Percentiles rank a stretch among this genome's conserved stretches.
phyloP scores from a whole-genome alignment of 208 protist species.

The Wallacemonas sp. region DNA sequence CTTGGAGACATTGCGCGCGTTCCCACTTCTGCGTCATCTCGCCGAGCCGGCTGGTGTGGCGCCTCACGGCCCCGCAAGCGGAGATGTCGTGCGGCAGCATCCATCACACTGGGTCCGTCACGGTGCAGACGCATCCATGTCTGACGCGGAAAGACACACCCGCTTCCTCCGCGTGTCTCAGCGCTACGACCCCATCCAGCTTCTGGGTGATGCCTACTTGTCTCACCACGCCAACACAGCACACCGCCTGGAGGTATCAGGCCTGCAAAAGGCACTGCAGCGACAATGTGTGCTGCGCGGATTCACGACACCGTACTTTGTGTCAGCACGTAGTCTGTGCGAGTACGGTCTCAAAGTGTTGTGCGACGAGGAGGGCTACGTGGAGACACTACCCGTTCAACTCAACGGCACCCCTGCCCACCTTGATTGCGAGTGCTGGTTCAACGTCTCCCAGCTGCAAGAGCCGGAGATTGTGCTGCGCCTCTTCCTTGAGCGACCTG shows the following conservation, averaged over 20 bases:
- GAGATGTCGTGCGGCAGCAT: background rate
- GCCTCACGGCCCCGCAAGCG: background rate
- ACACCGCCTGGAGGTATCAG: background rate
- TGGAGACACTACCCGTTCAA: slow-evolving; percentile 13
- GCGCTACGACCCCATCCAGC: slow-evolving; percentile 17
- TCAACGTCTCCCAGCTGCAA: slow-evolving; percentile 71
- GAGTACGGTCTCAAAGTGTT: slow-evolving; percentile 23
- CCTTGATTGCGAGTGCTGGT: slow-evolving; percentile 50
- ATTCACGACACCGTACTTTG: slow-evolving; percentile 36
- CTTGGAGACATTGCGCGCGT: slow-evolving; percentile 40
- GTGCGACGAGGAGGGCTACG: slow-evolving; percentile 29
- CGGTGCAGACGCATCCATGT: slow-evolving; percentile 35
- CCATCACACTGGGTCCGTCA: background rate
- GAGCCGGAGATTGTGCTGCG: slow-evolving; percentile 47
- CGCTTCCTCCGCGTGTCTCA: slow-evolving; percentile 19
- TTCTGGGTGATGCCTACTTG: slow-evolving; percentile 22
- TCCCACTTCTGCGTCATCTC: slow-evolving; percentile 45
- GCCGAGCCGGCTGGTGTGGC: background rate
- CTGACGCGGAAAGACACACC: slow-evolving; percentile 27
- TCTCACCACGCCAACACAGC: background rate
- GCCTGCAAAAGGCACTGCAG: slow-evolving; percentile 19
- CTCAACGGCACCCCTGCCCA: slow-evolving; percentile 19
- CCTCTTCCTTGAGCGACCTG: slow-evolving; percentile 41
- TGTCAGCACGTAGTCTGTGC: slow-evolving; percentile 24
- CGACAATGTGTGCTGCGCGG: slow-evolving; percentile 45